phyloP scores from a whole-genome alignment of 164 flowering plant species.

The Sedum album region DNA sequence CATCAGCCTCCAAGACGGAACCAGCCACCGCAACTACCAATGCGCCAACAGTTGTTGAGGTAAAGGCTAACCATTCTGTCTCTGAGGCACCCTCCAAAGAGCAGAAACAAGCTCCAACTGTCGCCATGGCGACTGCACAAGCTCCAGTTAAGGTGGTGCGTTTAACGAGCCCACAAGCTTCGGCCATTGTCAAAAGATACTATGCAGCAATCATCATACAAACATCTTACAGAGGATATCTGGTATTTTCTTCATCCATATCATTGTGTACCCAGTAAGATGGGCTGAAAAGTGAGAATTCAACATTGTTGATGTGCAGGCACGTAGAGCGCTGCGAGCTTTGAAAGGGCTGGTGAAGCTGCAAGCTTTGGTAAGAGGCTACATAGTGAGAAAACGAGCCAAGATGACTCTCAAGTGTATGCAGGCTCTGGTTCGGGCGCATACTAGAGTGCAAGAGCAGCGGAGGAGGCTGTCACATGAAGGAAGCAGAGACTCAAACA shows the following conservation, averaged over 20 bases:
- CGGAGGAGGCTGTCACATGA: slow-evolving; percentile 48
- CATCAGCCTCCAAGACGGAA: background rate
- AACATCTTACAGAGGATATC: slow-evolving; percentile 77
- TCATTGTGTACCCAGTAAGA: background rate
- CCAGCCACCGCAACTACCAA: background rate
- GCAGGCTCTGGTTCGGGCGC: slow-evolving; percentile 74
- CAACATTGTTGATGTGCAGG: slow-evolving; percentile 29
- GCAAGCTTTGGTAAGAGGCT: slow-evolving; percentile 86
- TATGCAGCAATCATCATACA: slow-evolving; percentile 56
- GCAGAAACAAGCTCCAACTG: slow-evolving; percentile 45
- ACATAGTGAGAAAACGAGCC: slow-evolving; percentile 71
- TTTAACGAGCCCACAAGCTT: slow-evolving; percentile 31
- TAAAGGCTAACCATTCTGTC: background rate
- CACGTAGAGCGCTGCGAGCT: slow-evolving; percentile 76
- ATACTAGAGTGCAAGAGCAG: slow-evolving; percentile 55
- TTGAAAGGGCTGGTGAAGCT: slow-evolving; percentile 78
- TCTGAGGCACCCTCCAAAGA: slow-evolving; percentile 17
- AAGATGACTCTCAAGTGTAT: slow-evolving; percentile 68
- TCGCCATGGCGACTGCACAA: slow-evolving; percentile 58
- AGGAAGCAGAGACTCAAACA: slow-evolving; percentile 38
- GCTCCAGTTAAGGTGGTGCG: slow-evolving; percentile 56
- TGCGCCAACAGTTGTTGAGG: background rate
- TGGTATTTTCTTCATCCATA: slow-evolving; percentile 31
- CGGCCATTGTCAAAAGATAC: slow-evolving; percentile 23
- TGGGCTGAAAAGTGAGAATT: background rate